Percentiles rank a stretch among this genome's conserved stretches.
These are phyloP conservation scores for Myxozyma neotropica DNA, from an alignment of 805 yeast genomes.

Conservation along the genomic window DNA sequence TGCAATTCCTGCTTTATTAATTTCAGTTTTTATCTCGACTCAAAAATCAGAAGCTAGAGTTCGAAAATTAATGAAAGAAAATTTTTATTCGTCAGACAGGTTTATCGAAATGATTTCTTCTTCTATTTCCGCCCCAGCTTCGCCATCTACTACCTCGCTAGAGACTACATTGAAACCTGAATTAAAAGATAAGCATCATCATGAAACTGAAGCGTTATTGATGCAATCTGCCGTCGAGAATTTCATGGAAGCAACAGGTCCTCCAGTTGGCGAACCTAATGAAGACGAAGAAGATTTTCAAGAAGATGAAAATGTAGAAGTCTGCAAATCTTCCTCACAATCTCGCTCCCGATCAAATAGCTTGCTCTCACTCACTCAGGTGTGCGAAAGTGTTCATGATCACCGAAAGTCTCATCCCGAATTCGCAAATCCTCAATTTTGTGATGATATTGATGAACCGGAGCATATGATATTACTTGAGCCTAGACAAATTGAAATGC, in stretches of 20 bases:
- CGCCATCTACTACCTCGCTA: not conserved
- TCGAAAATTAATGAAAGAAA: not conserved
- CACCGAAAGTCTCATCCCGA: conserved; percentile 9
- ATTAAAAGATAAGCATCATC: not conserved
- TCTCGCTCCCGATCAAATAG: not conserved
- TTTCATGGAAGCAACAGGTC: conserved; percentile 11
- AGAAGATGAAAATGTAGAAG: not conserved
- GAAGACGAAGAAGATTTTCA: not conserved
- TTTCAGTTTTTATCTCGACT: conserved; percentile 18
- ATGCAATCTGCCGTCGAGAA: conserved; percentile 32
- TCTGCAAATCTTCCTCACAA: not conserved
- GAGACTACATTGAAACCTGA: too few relatives aligned
- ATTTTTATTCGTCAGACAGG: too few relatives aligned
- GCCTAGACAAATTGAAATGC: conserved; percentile 11
- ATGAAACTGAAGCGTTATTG: conserved; percentile 20
- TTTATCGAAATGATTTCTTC: not conserved
- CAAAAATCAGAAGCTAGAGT: conserved; percentile 20
- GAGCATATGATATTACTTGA: conserved; percentile 2
- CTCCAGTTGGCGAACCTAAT: too few relatives aligned
- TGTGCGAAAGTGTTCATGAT: not conserved
- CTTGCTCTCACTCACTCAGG: not conserved
- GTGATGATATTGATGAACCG: not conserved
- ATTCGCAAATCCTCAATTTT: conserved; percentile 5
- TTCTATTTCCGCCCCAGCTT: not conserved
- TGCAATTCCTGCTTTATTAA: conserved; percentile 10